Evolutionary conservation across 257 asterid genomes (phyloP), one percentile per base, ranked within the genome.

Genomic region (Solanum pinnatisectum): DNA sequence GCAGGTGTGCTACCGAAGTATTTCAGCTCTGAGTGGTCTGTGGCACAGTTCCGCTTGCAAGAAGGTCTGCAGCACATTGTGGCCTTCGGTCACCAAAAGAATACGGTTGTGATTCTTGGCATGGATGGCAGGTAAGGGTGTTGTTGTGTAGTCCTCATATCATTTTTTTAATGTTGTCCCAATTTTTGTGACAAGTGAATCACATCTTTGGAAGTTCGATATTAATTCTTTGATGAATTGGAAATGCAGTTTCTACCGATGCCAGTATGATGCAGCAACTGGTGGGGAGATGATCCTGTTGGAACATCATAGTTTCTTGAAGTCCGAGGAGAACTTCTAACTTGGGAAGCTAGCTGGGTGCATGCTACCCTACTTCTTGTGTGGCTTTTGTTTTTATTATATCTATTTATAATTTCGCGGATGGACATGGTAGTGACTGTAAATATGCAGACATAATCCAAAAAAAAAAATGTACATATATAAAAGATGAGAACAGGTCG

Each of bases 21-120:
- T 91, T 96, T 96, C 97, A 96, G 98, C 91, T 96, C 99, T 36
- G 98, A 96, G 87, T 95, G 99, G 98, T 95, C 99, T 65, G 97
- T 96, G 52, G 98, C 99, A 32, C 98, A 95, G 92, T 96, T 95
- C 77, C 98, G 98, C 15, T 89, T 96, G 90, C 95, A 92, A 27
- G 99, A 96, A 93, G 98, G 98, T 87, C 91, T 92, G 70, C 97
- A 90, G 91, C 91, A 94, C 83, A 88, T 93, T 84, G 99, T 93
- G 88, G 98, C 98, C 36, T 96, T 96, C 89, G 99, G 99, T 74
- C 98, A 95, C 91, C 96, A 94, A 89, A 95, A 94, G 90, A 94
- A 95, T 87, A 95, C 98, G 8, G 93, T 95, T 82, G 94, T 95
- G 40, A 93, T 96, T 91, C 96, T 96, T 88, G 98, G 98, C 94